phyloP scores from a whole-genome alignment of 495 filamentous ascomycete species.

The Aspergillus heteromorphus region DNA sequence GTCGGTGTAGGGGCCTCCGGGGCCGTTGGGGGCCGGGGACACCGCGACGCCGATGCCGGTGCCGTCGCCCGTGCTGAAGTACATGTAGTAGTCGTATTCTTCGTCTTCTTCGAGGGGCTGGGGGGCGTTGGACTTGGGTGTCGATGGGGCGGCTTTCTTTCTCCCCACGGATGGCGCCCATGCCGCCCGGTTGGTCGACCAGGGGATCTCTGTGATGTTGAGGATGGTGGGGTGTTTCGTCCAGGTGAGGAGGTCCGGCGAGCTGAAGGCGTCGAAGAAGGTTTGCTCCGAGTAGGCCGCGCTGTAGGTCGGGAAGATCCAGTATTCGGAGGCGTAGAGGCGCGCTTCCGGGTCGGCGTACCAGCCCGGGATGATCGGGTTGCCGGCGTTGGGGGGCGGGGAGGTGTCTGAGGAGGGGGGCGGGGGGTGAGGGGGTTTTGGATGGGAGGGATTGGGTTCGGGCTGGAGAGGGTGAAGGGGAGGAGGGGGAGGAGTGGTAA shows the following conservation, averaged over 20 bases:
- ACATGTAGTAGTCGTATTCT: slow-evolving; percentile 36
- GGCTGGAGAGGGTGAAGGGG: not conserved
- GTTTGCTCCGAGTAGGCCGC: slow-evolving; percentile 36
- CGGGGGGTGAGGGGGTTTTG: not conserved
- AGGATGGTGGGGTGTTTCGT: slow-evolving; percentile 35
- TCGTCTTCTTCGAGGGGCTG: not conserved
- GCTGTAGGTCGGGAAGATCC: slow-evolving; percentile 42
- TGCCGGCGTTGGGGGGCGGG: slow-evolving; percentile 25
- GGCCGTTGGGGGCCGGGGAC: slow-evolving; percentile 24
- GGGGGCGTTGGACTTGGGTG: not conserved
- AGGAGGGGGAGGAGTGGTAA: not conserved
- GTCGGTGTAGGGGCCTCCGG: slow-evolving; percentile 40
- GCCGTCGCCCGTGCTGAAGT: slow-evolving; percentile 43
- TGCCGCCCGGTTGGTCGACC: slow-evolving; percentile 35
- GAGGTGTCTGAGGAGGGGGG: not conserved
- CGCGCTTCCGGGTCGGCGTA: slow-evolving; percentile 45
- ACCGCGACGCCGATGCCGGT: slow-evolving; percentile 43
- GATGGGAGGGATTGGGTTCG: not conserved
- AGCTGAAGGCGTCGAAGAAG: slow-evolving; percentile 45
- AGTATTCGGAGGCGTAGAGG: slow-evolving; percentile 36
- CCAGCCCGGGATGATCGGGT: slow-evolving; percentile 41
- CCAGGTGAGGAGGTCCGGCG: slow-evolving; percentile 41
- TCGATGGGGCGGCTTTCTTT: not conserved
- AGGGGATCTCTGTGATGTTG: slow-evolving; percentile 31
- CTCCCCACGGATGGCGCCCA: slow-evolving; percentile 42